Conservation (phyloP, 73 alveolate species). For the Tetrahymena elliotti region DNA sequence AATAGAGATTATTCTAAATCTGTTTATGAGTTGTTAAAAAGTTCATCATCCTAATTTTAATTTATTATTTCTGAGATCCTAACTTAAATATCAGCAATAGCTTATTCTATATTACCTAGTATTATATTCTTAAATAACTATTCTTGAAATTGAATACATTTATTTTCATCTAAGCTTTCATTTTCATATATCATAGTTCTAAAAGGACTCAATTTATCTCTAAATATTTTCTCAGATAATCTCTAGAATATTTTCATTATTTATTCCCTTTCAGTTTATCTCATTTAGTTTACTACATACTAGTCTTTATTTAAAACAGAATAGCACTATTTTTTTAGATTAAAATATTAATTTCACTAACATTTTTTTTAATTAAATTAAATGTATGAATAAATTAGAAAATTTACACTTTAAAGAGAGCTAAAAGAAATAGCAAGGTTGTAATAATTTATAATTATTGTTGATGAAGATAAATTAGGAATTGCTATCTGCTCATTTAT, state of each 20-base stretch:
- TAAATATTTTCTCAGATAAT: background rate
- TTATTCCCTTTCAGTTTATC: background rate
- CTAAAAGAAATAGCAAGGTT: background rate
- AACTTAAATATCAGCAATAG: background rate
- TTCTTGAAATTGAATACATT: background rate
- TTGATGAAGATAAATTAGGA: background rate
- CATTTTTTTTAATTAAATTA: background rate
- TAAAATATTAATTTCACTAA: background rate
- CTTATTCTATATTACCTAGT: background rate
- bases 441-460: background rate
- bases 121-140: background rate
- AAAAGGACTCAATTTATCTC: background rate
- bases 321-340: background rate
- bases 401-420: background rate
- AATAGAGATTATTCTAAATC: background rate
- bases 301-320: background rate
- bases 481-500: background rate
- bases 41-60: background rate
- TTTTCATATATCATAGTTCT: background rate
- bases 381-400: background rate
- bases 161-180: background rate
- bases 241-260: background rate
- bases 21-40: background rate
- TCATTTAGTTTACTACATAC: background rate
- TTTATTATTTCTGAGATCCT: background rate